A percentile compares a stretch with the other conserved stretches of the same genome.
phyloP scores from a whole-genome alignment of 805 yeast species.

The Yarrowia sp. region DNA sequence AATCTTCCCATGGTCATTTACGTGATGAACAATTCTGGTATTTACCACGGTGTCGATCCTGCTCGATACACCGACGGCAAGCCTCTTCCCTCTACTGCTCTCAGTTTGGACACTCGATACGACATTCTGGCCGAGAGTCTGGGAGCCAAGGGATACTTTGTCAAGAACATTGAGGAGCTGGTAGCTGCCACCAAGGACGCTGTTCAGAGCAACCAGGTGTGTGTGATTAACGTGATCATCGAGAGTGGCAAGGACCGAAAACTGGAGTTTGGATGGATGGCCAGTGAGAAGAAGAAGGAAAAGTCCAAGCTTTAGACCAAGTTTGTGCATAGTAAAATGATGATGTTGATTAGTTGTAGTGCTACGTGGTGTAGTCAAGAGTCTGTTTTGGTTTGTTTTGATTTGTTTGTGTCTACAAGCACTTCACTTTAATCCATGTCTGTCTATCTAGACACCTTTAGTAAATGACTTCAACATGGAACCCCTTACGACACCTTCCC shows the following conservation, averaged over 20 bases:
- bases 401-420: too few species aligned
- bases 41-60: conserved; percentile 66
- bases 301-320: conserved; percentile 40
- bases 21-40: conserved; percentile 78
- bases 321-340: neutral
- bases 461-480: neutral
- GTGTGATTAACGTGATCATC: conserved; percentile 66
- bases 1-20: conserved; percentile 61
- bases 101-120: conserved; percentile 63
- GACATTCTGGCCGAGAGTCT: conserved; percentile 62
- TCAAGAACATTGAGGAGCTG: conserved; percentile 55
- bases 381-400: too few species aligned
- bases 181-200: conserved; percentile 50
- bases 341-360: too few species aligned
- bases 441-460: too few species aligned
- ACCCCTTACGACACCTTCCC: neutral
- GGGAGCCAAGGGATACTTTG: conserved; percentile 64
- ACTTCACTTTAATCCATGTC: too few species aligned
- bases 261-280: conserved; percentile 73
- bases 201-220: conserved; percentile 51
- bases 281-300: conserved; percentile 53
- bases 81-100: conserved; percentile 64
- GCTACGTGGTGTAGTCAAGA: too few species aligned
- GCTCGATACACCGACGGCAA: conserved; percentile 44
- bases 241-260: conserved; percentile 63